A percentile compares a stretch with the other conserved stretches of the same genome.
Evolutionary conservation across 306 rosid genomes (phyloP).

Genomic region (Echinosophora koreensis): DNA sequence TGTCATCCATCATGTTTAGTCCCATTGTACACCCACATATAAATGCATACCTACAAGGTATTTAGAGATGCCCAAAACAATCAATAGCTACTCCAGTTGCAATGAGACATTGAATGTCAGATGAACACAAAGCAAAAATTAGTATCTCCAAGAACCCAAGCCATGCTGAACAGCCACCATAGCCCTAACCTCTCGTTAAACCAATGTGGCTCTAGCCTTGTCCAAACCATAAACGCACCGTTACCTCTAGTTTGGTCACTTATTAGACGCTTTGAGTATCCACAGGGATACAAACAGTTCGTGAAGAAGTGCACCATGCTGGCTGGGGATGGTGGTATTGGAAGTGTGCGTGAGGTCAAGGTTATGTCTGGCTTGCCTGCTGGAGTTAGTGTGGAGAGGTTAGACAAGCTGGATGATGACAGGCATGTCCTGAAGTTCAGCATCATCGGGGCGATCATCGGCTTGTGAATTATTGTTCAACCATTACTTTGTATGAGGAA

Average conservation of each 20-base stretch:
- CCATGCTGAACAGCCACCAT: conserved; percentile 54
- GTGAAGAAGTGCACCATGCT: conserved; percentile 58
- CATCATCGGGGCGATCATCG: conserved; percentile 78
- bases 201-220: conserved; percentile 66
- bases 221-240: conserved; percentile 66
- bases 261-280: conserved; percentile 64
- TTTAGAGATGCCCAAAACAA: neutral
- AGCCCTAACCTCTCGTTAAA: conserved; percentile 35
- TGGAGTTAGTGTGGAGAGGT: conserved; percentile 58
- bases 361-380: conserved; percentile 69
- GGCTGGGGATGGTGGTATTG: conserved; percentile 57
- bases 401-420: conserved; percentile 65
- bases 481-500: conserved; percentile 58
- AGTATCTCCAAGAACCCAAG: conserved; percentile 30
- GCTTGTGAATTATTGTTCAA: conserved; percentile 67
- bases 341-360: conserved; percentile 63
- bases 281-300: conserved; percentile 67
- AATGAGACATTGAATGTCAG: neutral
- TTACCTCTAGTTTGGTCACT: conserved; percentile 67
- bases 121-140: neutral
- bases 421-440: conserved; percentile 57
- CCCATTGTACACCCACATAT: conserved; percentile 2
- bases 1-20: too few relatives aligned
- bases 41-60: neutral
- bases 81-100: neutral